phyloP scores from a whole-genome alignment of 2,329 filamentous ascomycete species.

The Pseudogymnoascus sp. region DNA sequence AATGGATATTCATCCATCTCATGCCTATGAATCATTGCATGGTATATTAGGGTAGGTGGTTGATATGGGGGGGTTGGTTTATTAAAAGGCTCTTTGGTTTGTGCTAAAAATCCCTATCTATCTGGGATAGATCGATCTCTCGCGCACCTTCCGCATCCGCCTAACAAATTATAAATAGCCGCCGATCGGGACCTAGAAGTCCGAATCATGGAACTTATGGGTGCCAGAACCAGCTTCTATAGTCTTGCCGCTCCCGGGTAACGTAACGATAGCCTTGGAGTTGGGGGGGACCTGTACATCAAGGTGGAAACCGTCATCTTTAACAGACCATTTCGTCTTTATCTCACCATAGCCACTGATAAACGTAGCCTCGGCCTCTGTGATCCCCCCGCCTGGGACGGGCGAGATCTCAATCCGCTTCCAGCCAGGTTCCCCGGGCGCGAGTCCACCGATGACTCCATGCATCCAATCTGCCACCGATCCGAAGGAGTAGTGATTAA shows the following conservation, averaged over 20 bases:
- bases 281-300: conserved; percentile 21
- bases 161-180: neutral
- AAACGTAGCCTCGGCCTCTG: neutral
- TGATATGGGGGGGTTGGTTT: neutral
- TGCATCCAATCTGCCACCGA: conserved; percentile 31
- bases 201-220: neutral
- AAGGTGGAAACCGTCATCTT: neutral
- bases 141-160: neutral
- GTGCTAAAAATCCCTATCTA: neutral
- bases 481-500: conserved; percentile 32
- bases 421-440: conserved; percentile 23
- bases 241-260: neutral
- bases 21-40: too few relatives aligned
- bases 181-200: neutral
- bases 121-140: neutral
- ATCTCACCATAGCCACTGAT: neutral
- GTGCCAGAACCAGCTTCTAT: conserved; percentile 6
- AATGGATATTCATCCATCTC: too few relatives aligned
- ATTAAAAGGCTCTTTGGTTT: neutral
- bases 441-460: conserved; percentile 25
- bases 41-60: too few relatives aligned
- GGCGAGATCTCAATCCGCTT: conserved; percentile 12
- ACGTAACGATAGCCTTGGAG: conserved; percentile 12
- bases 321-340: neutral
- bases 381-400: neutral